Percentiles rank a stretch among this genome's conserved stretches.
These are phyloP conservation scores for Saccharomyces hybrid DNA, from an alignment of 1,139 yeast species.

Conservation along the genomic window DNA sequence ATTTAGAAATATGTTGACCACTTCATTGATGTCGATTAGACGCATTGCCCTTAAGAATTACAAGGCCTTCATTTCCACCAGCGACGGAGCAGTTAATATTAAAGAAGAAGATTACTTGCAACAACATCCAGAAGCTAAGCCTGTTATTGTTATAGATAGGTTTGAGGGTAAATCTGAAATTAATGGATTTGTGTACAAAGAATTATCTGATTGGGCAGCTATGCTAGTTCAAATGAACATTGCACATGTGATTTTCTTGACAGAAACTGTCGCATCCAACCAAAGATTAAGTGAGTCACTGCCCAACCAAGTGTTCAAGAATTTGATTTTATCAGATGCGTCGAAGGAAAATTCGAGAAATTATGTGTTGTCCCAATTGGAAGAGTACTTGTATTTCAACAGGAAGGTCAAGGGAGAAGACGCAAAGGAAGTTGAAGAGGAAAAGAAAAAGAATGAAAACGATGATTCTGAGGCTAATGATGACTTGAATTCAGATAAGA, in stretches of 20 bases:
- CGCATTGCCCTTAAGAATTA: conserved; percentile 52
- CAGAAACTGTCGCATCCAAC: conserved; percentile 75
- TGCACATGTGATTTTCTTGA: conserved; percentile 83
- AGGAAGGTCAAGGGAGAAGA: conserved; percentile 12
- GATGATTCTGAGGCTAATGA: conserved; percentile 8
- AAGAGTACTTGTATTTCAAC: conserved; percentile 23
- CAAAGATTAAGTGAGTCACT: conserved; percentile 60
- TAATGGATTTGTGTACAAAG: conserved; percentile 64
- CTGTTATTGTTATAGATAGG: conserved; percentile 76
- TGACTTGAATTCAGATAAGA: background rate
- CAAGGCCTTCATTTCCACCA: conserved; percentile 27
- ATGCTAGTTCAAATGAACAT: conserved; percentile 63
- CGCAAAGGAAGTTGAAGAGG: conserved; percentile 15
- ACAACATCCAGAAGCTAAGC: conserved; percentile 79
- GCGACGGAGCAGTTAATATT: conserved; percentile 32
- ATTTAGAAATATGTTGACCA: conserved; percentile 68
- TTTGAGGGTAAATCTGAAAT: conserved; percentile 55
- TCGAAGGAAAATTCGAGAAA: conserved; percentile 59
- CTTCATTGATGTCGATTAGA: conserved; percentile 66
- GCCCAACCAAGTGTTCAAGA: conserved; percentile 82
- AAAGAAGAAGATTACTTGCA: conserved; percentile 79
- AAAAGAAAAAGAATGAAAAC: conserved; percentile 15
- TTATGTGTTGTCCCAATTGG: conserved; percentile 59
- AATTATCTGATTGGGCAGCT: conserved; percentile 85
- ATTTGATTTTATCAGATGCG: conserved; percentile 73